Conservation (phyloP, 345 rosid species). For the Anacardium occidentale region DNA sequence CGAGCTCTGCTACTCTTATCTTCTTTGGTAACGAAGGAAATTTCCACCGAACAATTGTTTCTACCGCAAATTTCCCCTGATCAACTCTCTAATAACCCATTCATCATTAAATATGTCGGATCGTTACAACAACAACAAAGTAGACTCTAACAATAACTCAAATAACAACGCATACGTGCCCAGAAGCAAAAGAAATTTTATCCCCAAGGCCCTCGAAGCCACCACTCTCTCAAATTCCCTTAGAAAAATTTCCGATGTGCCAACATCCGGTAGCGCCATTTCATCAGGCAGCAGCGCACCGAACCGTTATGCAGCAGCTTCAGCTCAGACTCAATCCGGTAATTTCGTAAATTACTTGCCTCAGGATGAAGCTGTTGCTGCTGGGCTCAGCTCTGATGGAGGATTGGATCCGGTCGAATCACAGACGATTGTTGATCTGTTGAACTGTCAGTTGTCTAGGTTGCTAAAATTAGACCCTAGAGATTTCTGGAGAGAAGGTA, state of each 20-base stretch:
- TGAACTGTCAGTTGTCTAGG: slow-evolving; percentile 76
- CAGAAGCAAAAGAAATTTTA: slow-evolving; percentile 44
- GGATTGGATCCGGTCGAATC: slow-evolving; percentile 93
- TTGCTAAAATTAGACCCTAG: slow-evolving; percentile 76
- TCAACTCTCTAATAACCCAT: no score
- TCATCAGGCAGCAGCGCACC: slow-evolving; percentile 35
- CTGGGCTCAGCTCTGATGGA: slow-evolving; percentile 67
- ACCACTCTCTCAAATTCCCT: slow-evolving; percentile 62
- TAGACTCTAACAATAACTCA: slow-evolving; percentile 2
- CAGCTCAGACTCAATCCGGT: slow-evolving; percentile 37
- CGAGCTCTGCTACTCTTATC: not conserved
- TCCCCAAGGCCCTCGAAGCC: slow-evolving; percentile 44
- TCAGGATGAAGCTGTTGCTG: slow-evolving; percentile 93
- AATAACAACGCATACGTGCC: slow-evolving; percentile 33
- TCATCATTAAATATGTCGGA: slow-evolving; percentile 45
- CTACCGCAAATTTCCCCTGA: not conserved
- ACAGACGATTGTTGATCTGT: slow-evolving; percentile 89
- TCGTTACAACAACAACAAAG: slow-evolving; percentile 34
- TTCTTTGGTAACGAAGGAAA: not conserved
- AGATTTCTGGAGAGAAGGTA: slow-evolving; percentile 88
- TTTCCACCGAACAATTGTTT: not conserved
- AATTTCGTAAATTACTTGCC: slow-evolving; percentile 83
- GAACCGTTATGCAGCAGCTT: slow-evolving; percentile 22
- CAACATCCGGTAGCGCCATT: slow-evolving; percentile 21
- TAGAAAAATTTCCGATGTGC: slow-evolving; percentile 45